Conservation (phyloP, 2,329 filamentous ascomycete species). For the Aspergillus proliferans region DNA sequence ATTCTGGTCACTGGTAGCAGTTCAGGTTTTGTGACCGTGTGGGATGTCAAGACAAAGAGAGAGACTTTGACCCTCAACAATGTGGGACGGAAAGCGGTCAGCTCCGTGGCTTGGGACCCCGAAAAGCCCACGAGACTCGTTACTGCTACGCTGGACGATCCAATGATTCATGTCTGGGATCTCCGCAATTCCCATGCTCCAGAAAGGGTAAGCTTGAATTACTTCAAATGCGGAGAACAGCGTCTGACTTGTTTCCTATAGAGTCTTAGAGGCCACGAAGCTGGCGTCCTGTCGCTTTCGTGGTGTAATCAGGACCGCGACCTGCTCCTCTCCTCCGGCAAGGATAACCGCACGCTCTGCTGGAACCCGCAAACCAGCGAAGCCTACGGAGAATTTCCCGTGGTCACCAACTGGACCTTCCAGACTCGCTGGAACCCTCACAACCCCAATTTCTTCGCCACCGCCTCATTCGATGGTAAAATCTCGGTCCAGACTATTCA, state of each 20-base stretch:
- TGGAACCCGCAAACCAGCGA: constrained; percentile 95
- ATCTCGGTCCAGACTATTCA: constrained; percentile 91
- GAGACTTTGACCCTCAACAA: constrained; percentile 92
- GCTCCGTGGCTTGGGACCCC: constrained; percentile 94
- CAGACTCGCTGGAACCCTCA: constrained; percentile 88
- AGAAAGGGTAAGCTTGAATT: constrained; percentile 48
- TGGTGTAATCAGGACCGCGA: constrained; percentile 92
- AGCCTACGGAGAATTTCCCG: constrained; percentile 83
- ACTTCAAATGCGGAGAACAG: neutral
- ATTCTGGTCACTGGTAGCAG: constrained; percentile 91
- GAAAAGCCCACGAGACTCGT: constrained; percentile 88
- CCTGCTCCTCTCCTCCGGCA: constrained; percentile 84
- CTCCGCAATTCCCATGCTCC: constrained; percentile 92
- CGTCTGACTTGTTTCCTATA: constrained; percentile 31
- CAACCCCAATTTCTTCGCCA: constrained; percentile 87
- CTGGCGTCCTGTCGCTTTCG: constrained; percentile 85
- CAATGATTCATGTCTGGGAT: constrained; percentile 89
- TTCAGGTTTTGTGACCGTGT: constrained; percentile 93
- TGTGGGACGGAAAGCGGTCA: constrained; percentile 81
- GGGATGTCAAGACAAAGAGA: constrained; percentile 98
- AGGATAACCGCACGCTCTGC: constrained; percentile 89
- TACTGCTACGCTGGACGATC: constrained; percentile 85
- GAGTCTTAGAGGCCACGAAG: constrained; percentile 84
- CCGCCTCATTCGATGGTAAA: constrained; percentile 94
- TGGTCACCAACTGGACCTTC: constrained; percentile 99